Percentiles rank a stretch among this genome's conserved stretches.
Evolutionary conservation across 352 stramenopile genomes (phyloP).

Genomic region (Paralagenidium karlingii): DNA sequence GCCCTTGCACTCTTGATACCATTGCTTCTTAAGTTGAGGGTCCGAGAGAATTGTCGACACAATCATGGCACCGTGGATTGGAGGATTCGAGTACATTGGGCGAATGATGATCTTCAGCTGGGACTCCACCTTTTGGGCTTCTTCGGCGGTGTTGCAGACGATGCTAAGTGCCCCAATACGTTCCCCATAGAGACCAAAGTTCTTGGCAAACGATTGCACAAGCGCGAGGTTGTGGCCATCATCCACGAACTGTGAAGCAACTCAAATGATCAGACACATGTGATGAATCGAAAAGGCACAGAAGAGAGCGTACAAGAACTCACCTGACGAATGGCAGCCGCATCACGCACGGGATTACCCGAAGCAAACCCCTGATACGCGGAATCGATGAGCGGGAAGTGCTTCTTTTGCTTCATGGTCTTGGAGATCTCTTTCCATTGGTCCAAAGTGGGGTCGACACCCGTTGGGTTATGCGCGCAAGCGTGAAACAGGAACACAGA

Average conservation of each 20-base stretch:
- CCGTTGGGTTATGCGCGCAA: constrained; percentile 98
- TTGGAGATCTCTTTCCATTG: constrained; percentile 97
- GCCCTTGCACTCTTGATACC: constrained; percentile 90
- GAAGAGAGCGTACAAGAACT: constrained; percentile 12
- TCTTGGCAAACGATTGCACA: constrained; percentile 99
- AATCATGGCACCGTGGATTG: constrained; percentile 96
- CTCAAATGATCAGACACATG: background rate
- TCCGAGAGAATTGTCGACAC: constrained; percentile 95
- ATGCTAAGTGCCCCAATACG: constrained; percentile 94
- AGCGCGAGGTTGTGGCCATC: constrained; percentile 96
- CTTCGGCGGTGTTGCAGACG: constrained; percentile 88
- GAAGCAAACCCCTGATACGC: constrained; percentile 98
- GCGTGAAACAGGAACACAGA: constrained; percentile 97
- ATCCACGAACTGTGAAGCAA: constrained; percentile 84
- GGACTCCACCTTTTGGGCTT: constrained; percentile 91
- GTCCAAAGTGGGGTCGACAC: constrained; percentile 94
- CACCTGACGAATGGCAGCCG: constrained; percentile 86
- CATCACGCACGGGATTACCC: constrained; percentile 93
- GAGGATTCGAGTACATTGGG: constrained; percentile 99
- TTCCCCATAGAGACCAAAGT: constrained; percentile 99
- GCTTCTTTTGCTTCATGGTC: constrained; percentile 91
- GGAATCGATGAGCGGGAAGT: constrained; percentile 98
- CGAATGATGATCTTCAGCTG: constrained; percentile 99
- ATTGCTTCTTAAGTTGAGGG: constrained; percentile 86
- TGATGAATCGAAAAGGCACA: background rate